Evolutionary conservation across 2,329 filamentous ascomycete species (phyloP).

Genomic region (Fusarium algeriense): DNA sequence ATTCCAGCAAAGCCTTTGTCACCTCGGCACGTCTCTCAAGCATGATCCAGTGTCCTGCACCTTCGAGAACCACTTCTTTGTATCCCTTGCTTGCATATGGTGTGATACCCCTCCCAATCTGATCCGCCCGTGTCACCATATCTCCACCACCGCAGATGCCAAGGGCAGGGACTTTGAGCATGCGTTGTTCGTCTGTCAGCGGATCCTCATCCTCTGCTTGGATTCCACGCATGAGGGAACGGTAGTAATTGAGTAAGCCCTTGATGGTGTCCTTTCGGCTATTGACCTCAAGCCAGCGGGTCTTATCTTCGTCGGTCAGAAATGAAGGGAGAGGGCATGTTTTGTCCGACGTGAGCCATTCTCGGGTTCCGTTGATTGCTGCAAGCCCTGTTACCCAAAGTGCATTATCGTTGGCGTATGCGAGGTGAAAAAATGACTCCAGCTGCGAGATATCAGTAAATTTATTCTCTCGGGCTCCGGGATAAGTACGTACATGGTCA

Average conservation of each 20-base stretch:
- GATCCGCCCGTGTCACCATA: slow-evolving; percentile 23
- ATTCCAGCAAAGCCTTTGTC: slow-evolving; percentile 24
- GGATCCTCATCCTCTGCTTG: slow-evolving; percentile 30
- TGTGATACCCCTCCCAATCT: slow-evolving; percentile 2
- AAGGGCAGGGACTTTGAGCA: slow-evolving; percentile 35
- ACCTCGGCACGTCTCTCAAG: slow-evolving; percentile 30
- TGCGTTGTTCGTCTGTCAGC: slow-evolving; percentile 31
- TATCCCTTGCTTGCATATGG: slow-evolving; percentile 28
- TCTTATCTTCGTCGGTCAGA: slow-evolving; percentile 26
- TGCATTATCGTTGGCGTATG: slow-evolving; percentile 20
- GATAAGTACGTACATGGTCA: slow-evolving; percentile 2
- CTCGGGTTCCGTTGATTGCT: slow-evolving; percentile 18
- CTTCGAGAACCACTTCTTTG: slow-evolving; percentile 16
- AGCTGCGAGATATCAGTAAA: slow-evolving; percentile 9
- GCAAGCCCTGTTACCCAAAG: slow-evolving; percentile 22
- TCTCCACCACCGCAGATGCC: slow-evolving; percentile 29
- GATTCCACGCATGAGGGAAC: slow-evolving; percentile 29
- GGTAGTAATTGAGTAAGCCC: slow-evolving; percentile 36
- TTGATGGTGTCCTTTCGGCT: slow-evolving; percentile 18
- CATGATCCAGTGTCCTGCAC: slow-evolving; percentile 40
- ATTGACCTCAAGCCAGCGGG: slow-evolving; percentile 12
- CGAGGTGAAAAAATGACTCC: slow-evolving; percentile 36
- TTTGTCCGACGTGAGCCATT: slow-evolving; percentile 21
- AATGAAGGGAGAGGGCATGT: slow-evolving; percentile 15
- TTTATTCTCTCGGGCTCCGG: rapidly evolving